Evolutionary conservation across 106 monocot species (phyloP).

Genomic region (Phalaenopsis aphrodite): DNA sequence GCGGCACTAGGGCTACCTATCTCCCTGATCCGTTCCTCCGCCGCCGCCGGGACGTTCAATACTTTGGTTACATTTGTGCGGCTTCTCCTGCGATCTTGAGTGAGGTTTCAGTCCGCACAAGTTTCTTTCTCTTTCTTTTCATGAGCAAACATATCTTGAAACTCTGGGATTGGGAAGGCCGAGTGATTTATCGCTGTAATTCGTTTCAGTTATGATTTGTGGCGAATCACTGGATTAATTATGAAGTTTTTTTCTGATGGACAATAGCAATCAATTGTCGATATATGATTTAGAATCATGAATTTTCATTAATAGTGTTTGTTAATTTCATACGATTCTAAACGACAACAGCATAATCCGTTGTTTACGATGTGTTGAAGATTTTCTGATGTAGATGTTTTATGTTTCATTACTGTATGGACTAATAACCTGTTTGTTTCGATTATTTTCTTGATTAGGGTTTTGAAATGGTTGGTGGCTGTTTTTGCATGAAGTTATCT

Average conservation of each 20-base stretch:
- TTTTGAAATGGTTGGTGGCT: neutral
- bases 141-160: too few species aligned
- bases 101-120: neutral
- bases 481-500: neutral
- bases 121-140: neutral
- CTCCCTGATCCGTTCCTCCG: too few species aligned
- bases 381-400: neutral
- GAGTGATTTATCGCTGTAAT: too few species aligned
- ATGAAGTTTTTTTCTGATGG: neutral
- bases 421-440: neutral
- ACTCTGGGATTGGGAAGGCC: too few species aligned
- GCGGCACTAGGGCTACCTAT: too few species aligned
- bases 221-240: neutral
- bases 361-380: neutral
- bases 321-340: neutral
- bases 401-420: neutral
- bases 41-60: too few species aligned
- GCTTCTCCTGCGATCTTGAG: too few species aligned
- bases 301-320: neutral
- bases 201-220: too few species aligned
- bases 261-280: neutral
- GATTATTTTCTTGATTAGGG: neutral
- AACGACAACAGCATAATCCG: neutral
- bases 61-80: too few species aligned
- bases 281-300: neutral